phyloP scores from a whole-genome alignment of 2,329 filamentous ascomycete species.

The Ceratocystis diversiconidia region DNA sequence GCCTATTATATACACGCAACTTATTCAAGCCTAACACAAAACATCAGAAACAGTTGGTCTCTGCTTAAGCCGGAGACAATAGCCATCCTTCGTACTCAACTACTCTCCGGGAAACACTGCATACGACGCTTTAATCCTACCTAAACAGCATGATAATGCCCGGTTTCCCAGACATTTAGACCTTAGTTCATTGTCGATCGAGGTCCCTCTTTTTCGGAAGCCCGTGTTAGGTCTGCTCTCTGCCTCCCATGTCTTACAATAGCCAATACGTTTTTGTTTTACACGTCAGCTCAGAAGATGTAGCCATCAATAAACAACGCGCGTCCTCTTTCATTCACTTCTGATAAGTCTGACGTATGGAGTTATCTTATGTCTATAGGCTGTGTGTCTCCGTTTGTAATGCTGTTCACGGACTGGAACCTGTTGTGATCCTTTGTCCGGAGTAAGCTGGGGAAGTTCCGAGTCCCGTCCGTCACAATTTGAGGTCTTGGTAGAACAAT shows the following conservation, averaged over 20 bases:
- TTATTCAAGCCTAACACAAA: neutral
- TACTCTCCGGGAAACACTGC: neutral
- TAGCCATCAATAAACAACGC: neutral
- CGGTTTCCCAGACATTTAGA: neutral
- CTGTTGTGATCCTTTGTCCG: conserved; percentile 2
- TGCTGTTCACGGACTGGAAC: neutral
- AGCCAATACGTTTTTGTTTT: neutral
- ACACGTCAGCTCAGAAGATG: neutral
- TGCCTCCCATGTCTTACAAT: neutral
- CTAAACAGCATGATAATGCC: neutral
- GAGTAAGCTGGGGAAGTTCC: conserved; percentile 10
- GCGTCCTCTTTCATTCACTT: neutral
- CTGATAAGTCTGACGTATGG: neutral
- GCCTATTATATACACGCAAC: neutral
- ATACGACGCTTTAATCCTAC: neutral
- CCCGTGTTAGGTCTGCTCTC: neutral
- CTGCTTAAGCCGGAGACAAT: neutral
- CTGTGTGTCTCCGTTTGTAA: neutral
- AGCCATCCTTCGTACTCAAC: neutral
- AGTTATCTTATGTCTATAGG: neutral
- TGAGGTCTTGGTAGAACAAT: conserved; percentile 22
- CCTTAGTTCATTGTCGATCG: neutral
- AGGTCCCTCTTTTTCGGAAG: neutral
- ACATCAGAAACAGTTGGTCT: neutral
- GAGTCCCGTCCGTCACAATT: conserved; percentile 19